Base-by-base conservation (phyloP, 495 filamentous ascomycete species). In the Aspergillus haitiensis region DNA sequence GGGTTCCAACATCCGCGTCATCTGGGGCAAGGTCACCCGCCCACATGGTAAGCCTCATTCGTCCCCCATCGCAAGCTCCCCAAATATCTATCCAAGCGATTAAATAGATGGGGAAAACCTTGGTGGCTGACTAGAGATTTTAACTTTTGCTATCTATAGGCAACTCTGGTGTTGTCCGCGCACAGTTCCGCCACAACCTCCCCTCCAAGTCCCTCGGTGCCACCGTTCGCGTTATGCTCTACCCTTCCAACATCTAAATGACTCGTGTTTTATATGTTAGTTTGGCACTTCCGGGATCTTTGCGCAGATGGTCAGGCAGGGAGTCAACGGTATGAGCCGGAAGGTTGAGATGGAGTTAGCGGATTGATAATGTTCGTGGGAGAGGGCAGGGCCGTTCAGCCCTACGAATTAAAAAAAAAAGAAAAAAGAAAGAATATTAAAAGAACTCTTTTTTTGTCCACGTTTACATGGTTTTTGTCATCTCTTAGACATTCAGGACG, bases 11-110 rank as follows among this genome's bases (percentile, higher is more conserved):
- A 92, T 98, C 77, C 83, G 93, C 72, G 93, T 97, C 63, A 98
- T 98, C 81, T 98, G 95, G 94, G 95, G 95, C 79, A 98, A 96
- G 84, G 86, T 98, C 71, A 96, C 92, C 70, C 84, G 91, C 70
- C 86, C 91, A 73, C 93, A 98, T 79, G 94, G 91, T 93, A 88
- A 69, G 84, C 73, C n/a, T n/a, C n/a, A n/a, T n/a, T n/a, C n/a
- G n/a, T n/a, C n/a, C n/a, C n/a, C n/a, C n/a, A n/a, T n/a, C n/a
- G n/a, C n/a, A n/a, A n/a, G 21, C 21, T 27, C 21, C 21, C 1
- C 21, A 27, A 27, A 27, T 3, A 27, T 27, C 21, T 27, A 27
- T 3, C 21, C 21, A 27, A 27, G 21, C 12, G 8, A 36, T 52
- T 5, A 49, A 27, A 27, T 42, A 15, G 10, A 45, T 50, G 46